Evolutionary conservation across 371 early-diverging fungal genomes (phyloP).

Genomic region (Apophysomyces sp.): DNA sequence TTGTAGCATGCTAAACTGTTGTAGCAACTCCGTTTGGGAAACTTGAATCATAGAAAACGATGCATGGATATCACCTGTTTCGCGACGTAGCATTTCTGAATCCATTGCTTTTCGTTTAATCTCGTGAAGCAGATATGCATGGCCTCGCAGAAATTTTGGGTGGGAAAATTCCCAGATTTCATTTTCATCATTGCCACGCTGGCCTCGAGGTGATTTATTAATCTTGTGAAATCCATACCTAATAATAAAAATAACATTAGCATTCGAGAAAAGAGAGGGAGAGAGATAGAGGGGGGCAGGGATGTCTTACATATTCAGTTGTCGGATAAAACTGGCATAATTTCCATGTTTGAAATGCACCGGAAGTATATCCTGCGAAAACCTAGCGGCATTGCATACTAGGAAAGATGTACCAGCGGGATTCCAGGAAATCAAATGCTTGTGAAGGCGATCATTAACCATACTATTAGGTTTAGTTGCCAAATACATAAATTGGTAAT

Average conservation of each 20-base stretch:
- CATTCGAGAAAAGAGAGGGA: not conserved
- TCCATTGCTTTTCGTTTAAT: conserved; percentile 68
- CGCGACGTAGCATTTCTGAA: conserved; percentile 66
- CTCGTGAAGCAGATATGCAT: conserved; percentile 44
- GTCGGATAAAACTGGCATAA: conserved; percentile 79
- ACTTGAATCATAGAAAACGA: conserved; percentile 70
- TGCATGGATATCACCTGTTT: conserved; percentile 67
- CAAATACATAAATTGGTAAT: not conserved
- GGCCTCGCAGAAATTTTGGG: conserved; percentile 47
- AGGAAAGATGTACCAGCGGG: conserved; percentile 81
- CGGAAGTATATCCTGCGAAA: conserved; percentile 78
- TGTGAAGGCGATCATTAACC: conserved; percentile 71
- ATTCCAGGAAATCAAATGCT: conserved; percentile 82
- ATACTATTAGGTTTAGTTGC: too few species aligned
- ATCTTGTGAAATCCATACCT: conserved; percentile 65
- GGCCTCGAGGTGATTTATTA: conserved; percentile 68
- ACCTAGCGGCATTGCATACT: conserved; percentile 81
- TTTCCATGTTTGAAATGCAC: conserved; percentile 82
- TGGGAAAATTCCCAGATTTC: conserved; percentile 59
- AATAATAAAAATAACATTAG: conserved; percentile 9
- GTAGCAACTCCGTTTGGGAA: conserved; percentile 65
- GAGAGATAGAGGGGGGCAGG: too few species aligned
- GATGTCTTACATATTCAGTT: conserved; percentile 80
- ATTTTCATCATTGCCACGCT: conserved; percentile 68
- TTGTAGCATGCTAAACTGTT: conserved; percentile 64